Evolutionary conservation across 2,329 filamentous ascomycete species (phyloP).

Genomic region (Sordariomycetes sp.): DNA sequence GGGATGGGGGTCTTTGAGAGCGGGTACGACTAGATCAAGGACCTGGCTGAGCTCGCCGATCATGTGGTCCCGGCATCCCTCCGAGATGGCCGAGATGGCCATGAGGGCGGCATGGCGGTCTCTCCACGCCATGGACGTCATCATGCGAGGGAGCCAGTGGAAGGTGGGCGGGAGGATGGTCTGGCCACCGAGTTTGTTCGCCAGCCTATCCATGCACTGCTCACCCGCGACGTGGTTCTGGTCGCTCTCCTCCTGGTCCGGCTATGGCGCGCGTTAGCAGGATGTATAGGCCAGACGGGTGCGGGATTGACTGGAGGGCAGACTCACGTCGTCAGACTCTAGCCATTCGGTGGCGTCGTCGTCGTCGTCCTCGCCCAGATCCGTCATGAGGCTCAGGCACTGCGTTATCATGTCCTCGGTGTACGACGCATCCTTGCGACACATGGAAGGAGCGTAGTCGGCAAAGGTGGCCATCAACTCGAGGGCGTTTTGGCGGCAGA

Average conservation of each 20-base stretch:
- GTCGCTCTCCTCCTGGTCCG: constrained; percentile 92
- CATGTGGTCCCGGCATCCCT: constrained; percentile 94
- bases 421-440: constrained; percentile 85
- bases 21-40: constrained; percentile 84
- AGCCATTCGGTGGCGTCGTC: constrained; percentile 95
- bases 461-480: constrained; percentile 98
- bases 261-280: constrained; percentile 26
- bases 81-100: constrained; percentile 97
- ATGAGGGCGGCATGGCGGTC: constrained; percentile 94
- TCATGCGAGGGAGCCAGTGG: constrained; percentile 94
- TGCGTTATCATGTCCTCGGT: constrained; percentile 97
- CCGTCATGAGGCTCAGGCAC: constrained; percentile 95
- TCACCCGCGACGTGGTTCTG: constrained; percentile 95
- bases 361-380: constrained; percentile 87
- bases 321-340: constrained; percentile 69
- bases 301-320: not conserved
- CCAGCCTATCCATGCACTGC: constrained; percentile 94
- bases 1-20: constrained; percentile 78
- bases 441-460: constrained; percentile 87
- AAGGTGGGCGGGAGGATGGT: constrained; percentile 90
- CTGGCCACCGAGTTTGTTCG: constrained; percentile 92
- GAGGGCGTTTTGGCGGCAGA: constrained; percentile 84
- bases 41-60: constrained; percentile 88
- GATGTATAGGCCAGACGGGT: not conserved
- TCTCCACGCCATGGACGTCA: constrained; percentile 86